Conservation (phyloP, 1,284 basidiomycete species). For the Stygiomarasmius scandens region DNA sequence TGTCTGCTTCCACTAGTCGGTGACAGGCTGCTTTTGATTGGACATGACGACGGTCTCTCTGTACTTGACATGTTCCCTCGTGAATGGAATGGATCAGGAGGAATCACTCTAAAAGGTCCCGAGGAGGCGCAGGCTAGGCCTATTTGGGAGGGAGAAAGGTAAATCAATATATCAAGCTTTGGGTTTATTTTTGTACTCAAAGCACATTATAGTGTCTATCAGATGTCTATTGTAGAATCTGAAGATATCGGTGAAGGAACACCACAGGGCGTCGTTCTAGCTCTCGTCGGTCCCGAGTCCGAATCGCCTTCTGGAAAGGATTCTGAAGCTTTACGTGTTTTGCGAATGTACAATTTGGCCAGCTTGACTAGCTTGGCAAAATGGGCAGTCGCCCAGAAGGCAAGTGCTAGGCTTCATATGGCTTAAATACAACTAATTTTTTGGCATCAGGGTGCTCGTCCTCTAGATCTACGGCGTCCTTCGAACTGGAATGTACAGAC, state of each 20-base stretch:
- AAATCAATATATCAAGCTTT: slow-evolving; percentile 27
- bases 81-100: slow-evolving; percentile 55
- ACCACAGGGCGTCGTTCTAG: slow-evolving; percentile 74
- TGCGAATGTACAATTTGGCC: slow-evolving; percentile 80
- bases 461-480: slow-evolving; percentile 60
- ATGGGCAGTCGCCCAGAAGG: slow-evolving; percentile 71
- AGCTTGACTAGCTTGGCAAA: slow-evolving; percentile 74
- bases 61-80: slow-evolving; percentile 79
- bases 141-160: slow-evolving; percentile 81
- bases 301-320: slow-evolving; percentile 48
- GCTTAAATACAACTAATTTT: not conserved
- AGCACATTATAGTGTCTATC: slow-evolving; percentile 56
- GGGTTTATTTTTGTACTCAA: slow-evolving; percentile 1
- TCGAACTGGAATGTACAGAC: slow-evolving; percentile 53
- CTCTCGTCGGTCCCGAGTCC: slow-evolving; percentile 64
- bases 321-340: slow-evolving; percentile 50
- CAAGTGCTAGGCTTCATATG: slow-evolving; percentile 28
- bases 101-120: slow-evolving; percentile 58
- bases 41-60: slow-evolving; percentile 75
- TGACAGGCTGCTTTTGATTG: slow-evolving; percentile 67
- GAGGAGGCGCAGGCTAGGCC: slow-evolving; percentile 65
- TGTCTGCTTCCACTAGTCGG: slow-evolving; percentile 69
- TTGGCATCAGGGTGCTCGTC: slow-evolving; percentile 51
- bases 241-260: slow-evolving; percentile 61
- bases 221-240: slow-evolving; percentile 73